These are phyloP conservation scores for Pythium monospermum DNA, from an alignment of 352 stramenopile species.

Conservation along the genomic window DNA sequence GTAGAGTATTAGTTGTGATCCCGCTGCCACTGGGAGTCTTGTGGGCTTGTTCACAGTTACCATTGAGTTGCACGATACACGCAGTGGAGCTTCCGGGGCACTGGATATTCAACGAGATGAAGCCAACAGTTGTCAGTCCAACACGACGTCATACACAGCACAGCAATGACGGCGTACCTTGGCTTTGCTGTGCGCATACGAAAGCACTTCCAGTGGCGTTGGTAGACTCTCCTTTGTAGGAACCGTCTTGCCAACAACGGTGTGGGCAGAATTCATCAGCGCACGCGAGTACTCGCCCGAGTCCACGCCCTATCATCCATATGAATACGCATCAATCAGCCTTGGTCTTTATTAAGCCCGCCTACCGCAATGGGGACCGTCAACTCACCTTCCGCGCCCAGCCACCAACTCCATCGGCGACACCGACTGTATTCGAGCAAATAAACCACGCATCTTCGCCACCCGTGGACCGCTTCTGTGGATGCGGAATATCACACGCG, in stretches of 20 bases:
- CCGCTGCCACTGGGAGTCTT: too few relatives aligned
- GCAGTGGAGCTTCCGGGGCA: conserved; percentile 81
- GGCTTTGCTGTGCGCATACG: conserved; percentile 55
- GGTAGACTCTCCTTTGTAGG: conserved; percentile 22
- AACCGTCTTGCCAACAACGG: conserved; percentile 18
- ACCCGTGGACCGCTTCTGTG: conserved; percentile 75
- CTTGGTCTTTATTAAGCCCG: not conserved
- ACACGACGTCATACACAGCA: too few relatives aligned
- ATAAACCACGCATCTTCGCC: conserved; percentile 87
- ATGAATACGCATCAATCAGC: not conserved
- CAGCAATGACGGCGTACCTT: conserved; percentile 42
- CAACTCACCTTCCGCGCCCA: conserved; percentile 72
- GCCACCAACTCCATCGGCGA: conserved; percentile 83
- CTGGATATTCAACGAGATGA: conserved; percentile 27
- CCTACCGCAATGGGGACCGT: too few relatives aligned
- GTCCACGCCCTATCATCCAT: conserved; percentile 58
- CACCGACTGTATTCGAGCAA: conserved; percentile 63
- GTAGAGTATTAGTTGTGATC: too few relatives aligned
- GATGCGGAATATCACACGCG: conserved; percentile 73
- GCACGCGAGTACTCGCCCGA: conserved; percentile 84
- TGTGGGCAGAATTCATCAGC: conserved; percentile 59
- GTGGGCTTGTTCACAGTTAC: too few relatives aligned
- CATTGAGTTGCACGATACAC: conserved; percentile 77
- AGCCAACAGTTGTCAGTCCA: too few relatives aligned
- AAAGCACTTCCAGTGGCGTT: conserved; percentile 66